phyloP scores from a whole-genome alignment of 331 rosid species.

The Quercus phellos region DNA sequence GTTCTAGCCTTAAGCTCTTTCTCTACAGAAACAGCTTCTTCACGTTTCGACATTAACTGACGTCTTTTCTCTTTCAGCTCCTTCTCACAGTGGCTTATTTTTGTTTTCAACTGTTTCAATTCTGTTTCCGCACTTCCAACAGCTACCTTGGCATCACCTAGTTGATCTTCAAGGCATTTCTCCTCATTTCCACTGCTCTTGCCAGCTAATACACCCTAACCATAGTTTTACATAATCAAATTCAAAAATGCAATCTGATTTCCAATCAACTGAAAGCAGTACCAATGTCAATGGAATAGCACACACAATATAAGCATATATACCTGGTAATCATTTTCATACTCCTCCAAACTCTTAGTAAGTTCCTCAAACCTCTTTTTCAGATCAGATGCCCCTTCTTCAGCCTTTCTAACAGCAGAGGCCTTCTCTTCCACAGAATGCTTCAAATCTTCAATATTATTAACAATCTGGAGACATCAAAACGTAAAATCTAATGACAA shows the following conservation, averaged over 20 bases:
- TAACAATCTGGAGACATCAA: conserved; percentile 49
- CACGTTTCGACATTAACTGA: conserved; percentile 73
- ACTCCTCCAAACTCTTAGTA: conserved; percentile 59
- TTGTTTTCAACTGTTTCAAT: conserved; percentile 73
- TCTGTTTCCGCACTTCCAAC: conserved; percentile 91
- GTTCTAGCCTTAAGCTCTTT: conserved; percentile 57
- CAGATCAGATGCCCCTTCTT: conserved; percentile 84
- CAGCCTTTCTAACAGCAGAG: conserved; percentile 69
- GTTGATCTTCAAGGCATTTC: conserved; percentile 87
- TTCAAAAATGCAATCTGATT: conserved; percentile 8
- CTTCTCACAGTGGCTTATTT: conserved; percentile 76
- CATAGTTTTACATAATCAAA: conserved; percentile 17
- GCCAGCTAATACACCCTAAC: conserved; percentile 83
- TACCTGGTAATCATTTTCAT: conserved; percentile 91
- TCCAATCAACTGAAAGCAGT: neutral
- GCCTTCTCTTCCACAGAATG: conserved; percentile 67
- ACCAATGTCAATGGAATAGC: neutral
- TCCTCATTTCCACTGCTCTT: conserved; percentile 90
- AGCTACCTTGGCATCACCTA: conserved; percentile 85
- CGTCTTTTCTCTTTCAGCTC: conserved; percentile 72
- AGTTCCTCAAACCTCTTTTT: conserved; percentile 68
- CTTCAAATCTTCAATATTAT: conserved; percentile 74
- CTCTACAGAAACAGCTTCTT: conserved; percentile 78
- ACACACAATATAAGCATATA: conserved; percentile 1
- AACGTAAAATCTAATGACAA: conserved; percentile 21